Conservation (phyloP, 202 grass and related monocot genomes). For the Miscanthus sacchariflorus region DNA sequence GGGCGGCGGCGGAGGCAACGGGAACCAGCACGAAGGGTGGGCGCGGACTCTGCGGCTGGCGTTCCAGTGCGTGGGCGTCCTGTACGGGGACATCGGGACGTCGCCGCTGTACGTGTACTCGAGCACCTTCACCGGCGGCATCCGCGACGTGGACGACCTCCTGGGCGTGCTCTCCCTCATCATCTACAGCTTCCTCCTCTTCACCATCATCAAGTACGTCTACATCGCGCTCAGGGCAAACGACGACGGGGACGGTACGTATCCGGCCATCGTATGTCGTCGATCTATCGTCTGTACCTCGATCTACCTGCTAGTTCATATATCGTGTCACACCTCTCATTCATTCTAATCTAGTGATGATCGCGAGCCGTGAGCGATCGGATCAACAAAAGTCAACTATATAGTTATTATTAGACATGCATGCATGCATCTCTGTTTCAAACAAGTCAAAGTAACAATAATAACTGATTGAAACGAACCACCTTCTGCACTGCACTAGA, state of each 20-base stretch:
- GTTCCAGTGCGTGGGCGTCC: constrained; percentile 75
- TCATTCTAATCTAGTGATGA: too few relatives aligned
- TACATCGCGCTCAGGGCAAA: constrained; percentile 70
- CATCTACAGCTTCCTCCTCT: constrained; percentile 71
- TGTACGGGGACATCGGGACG: constrained; percentile 79
- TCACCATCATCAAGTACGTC: constrained; percentile 76
- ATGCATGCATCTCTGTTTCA: background rate
- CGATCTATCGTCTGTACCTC: too few relatives aligned
- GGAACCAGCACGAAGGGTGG: constrained; percentile 35
- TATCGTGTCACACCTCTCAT: too few relatives aligned
- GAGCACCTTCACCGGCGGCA: constrained; percentile 63
- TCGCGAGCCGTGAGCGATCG: too few relatives aligned
- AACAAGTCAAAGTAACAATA: background rate
- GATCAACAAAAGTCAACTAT: background rate
- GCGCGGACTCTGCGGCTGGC: constrained; percentile 52
- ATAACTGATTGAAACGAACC: background rate
- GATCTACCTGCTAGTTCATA: too few relatives aligned
- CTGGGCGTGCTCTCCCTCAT: constrained; percentile 73
- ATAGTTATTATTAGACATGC: background rate
- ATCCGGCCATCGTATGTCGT: background rate
- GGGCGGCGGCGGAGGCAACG: background rate
- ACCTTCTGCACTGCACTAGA: background rate
- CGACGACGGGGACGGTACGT: constrained; percentile 61
- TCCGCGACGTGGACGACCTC: constrained; percentile 59
- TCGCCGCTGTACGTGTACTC: constrained; percentile 78